Base-by-base conservation (phyloP, 495 filamentous ascomycete species). In the Penicillium salamii region DNA sequence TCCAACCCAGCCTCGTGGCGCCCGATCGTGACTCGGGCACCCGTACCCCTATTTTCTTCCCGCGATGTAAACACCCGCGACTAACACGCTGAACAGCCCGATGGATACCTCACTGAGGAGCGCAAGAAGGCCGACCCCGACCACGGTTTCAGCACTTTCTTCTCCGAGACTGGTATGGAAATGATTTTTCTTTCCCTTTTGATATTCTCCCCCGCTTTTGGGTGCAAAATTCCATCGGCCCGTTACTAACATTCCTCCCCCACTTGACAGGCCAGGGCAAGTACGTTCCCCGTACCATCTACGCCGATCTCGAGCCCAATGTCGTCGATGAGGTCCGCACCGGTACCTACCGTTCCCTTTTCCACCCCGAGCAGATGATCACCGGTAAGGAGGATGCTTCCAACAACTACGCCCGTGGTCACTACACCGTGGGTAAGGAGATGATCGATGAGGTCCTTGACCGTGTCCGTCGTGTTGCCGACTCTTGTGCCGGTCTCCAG, bases 251-350 rank as follows among this genome's bases (percentile, higher is more conserved):
- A 60, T 49, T 52, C 35, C 42, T 48, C 49, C 45, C 49, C 62
- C 42, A 54, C 55, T 40, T 52, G 24, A 53, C 40, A 96, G 93
- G 95, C 69, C 86, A 96, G 77, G 93, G 93, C 74, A 97, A 97
- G 76, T 97, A 97, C 68, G 93, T 98, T 55, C 93, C 93, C 63
- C 89, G 93, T 62, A 96, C 93, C 66, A 97, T 98, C 80, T 97
- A 98, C 84, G 89, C 86, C 80, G 93, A 98, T 87, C 87, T 98
- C 63, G 93, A 98, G 79, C 93, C 93, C 75, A 98, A 98, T 71
- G 93, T 98, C 57, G 88, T 98, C 79, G 93, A 98, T 72, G 95
- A 98, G 80, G 95, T 97, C 74, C 90, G 93, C 77, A 96, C 92
- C 55, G 92, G 92, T 74, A 79, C 89, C 73, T 97, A 97, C 81